Evolutionary conservation across 2,329 filamentous ascomycete genomes (phyloP).

Genomic region (Aspergillus sp.): DNA sequence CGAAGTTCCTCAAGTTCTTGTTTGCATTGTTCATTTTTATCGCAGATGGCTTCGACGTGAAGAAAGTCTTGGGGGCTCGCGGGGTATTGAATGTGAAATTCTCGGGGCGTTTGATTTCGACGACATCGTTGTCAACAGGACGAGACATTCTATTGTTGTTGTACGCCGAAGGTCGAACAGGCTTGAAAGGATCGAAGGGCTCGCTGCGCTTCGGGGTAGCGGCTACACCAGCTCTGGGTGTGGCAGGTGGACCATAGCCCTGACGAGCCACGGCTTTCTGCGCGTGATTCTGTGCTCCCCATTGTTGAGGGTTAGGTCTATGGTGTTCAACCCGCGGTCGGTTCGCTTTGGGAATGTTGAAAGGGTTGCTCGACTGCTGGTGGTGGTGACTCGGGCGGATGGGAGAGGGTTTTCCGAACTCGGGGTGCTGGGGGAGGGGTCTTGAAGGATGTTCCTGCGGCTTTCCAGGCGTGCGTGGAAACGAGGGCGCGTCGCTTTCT

Average conservation of each 20-base stretch:
- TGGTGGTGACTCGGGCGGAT: constrained; percentile 43
- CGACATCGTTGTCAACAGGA: constrained; percentile 23
- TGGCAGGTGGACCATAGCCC: constrained; percentile 12
- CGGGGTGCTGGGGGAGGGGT: constrained; percentile 35
- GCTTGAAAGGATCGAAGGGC: constrained; percentile 37
- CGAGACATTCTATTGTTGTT: constrained; percentile 22
- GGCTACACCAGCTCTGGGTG: constrained; percentile 11
- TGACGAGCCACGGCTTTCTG: constrained; percentile 10
- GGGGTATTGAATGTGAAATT: constrained; percentile 46
- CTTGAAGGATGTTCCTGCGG: constrained; percentile 29
- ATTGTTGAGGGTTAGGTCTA: constrained; percentile 23
- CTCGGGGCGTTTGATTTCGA: constrained; percentile 46
- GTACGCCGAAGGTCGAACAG: constrained; percentile 32
- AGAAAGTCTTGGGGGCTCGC: constrained; percentile 49
- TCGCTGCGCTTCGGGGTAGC: constrained; percentile 23
- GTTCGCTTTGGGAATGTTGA: constrained; percentile 50
- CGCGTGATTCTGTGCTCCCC: constrained; percentile 12
- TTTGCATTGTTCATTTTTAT: constrained; percentile 35
- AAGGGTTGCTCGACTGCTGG: constrained; percentile 38
- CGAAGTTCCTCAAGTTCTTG: constrained; percentile 41
- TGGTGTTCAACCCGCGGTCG: constrained; percentile 49
- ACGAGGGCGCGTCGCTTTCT: constrained; percentile 44
- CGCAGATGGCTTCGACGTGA: constrained; percentile 45
- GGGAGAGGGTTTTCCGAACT: constrained; percentile 58
- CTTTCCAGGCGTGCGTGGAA: constrained; percentile 30